Evolutionary conservation across 768 basidiomycete species (phyloP), one percentile per base, ranked within the genome.

Genomic region (Trichaptum fuscoviolaceum): DNA sequence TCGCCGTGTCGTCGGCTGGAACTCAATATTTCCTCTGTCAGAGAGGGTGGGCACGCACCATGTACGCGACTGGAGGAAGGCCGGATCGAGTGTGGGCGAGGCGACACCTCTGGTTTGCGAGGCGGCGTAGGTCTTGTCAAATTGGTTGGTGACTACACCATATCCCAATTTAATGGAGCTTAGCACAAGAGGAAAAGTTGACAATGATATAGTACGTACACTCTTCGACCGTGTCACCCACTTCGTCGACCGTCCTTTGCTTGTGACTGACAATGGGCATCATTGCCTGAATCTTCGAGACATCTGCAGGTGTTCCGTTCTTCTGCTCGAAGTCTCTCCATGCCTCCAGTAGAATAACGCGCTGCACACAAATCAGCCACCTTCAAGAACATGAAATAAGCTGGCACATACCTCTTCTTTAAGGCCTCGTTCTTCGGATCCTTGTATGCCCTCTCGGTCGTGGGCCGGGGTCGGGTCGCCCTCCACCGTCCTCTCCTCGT

Each of bases 231-330:
- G 87, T 90, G 70, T 91, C 89, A 0, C 92, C 93, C 7, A 92
- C 92, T 72, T 93, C 90, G 68, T 85, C 85, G 73, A 95, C 93
- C 70, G 93, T 90, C 65, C 90, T 84, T 68, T 93, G 87, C 71
- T 88, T 85, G 80, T 91, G 93, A 75, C 87, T 90, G 64, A 93
- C 91, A 63, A 93, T 88, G 1, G 97, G 97, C 89, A 96, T 92
- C 93, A 95, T 92, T 62, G 81, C 86, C 72, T 96, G 85, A 23
- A 99, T 95, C 80, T 91, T 92, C 59, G 85, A 83, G 30, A 92
- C 83, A 65, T 94, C 88, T 7, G 86, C 87, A 12, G 84, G 76
- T 0, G 87, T 82, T 20, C 97, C 96, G 67, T 93, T 80, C 52
- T 83, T 83, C 73, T 91, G 84, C 77, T 99, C 97, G 74, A 96